phyloP scores from a whole-genome alignment of 2,329 filamentous ascomycete genomes.

The Hymenoscyphus repandus region DNA sequence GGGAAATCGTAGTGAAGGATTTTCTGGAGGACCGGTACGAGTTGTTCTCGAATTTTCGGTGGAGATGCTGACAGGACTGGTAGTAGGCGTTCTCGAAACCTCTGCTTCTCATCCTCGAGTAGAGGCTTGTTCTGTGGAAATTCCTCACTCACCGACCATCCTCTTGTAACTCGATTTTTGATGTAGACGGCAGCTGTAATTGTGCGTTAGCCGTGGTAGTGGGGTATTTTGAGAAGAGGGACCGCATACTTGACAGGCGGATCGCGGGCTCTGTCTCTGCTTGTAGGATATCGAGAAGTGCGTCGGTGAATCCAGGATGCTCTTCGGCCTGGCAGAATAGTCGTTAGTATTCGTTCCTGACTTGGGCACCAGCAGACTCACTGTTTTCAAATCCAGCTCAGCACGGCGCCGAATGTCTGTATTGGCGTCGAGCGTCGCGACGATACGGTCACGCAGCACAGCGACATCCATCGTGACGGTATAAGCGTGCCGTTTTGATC shows the following conservation, averaged over 20 bases:
- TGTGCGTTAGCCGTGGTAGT: conserved; percentile 28
- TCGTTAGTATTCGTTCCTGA: conserved; percentile 16
- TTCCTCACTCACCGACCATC: conserved; percentile 78
- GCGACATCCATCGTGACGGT: conserved; percentile 60
- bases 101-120: conserved; percentile 81
- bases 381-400: conserved; percentile 77
- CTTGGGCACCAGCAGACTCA: conserved; percentile 38
- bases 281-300: conserved; percentile 84
- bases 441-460: conserved; percentile 70
- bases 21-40: conserved; percentile 91
- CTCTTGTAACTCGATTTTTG: conserved; percentile 93
- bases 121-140: conserved; percentile 64
- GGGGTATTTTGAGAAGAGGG: conserved; percentile 13
- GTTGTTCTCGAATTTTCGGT: conserved; percentile 80
- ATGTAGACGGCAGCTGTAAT: conserved; percentile 84
- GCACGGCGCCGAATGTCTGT: conserved; percentile 70
- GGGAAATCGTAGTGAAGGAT: conserved; percentile 96
- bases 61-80: conserved; percentile 80
- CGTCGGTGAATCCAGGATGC: conserved; percentile 83
- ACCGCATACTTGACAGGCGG: conserved; percentile 75
- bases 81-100: conserved; percentile 82
- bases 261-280: conserved; percentile 80
- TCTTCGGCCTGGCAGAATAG: conserved; percentile 67
- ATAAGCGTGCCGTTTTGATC: conserved; percentile 10
- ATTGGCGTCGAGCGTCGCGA: conserved; percentile 69